Evolutionary conservation across 2,329 filamentous ascomycete species (phyloP).

Genomic region (Colletotrichum simmondsii): DNA sequence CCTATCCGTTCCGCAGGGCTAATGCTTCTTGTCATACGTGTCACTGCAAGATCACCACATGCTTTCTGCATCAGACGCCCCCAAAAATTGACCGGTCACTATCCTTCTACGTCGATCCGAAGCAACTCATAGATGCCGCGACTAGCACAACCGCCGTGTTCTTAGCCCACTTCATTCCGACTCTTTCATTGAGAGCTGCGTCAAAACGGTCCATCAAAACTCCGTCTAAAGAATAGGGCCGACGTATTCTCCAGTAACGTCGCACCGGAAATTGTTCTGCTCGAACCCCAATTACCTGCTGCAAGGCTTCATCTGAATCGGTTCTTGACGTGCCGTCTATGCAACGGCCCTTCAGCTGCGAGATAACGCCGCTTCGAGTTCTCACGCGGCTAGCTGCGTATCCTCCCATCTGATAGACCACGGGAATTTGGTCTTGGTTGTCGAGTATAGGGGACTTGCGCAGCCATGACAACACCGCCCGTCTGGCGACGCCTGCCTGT

Average conservation of each 20-base stretch:
- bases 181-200: neutral
- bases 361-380: neutral
- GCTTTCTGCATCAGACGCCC: neutral
- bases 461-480: conserved; percentile 44
- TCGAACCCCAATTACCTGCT: neutral
- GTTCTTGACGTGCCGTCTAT: too few relatives aligned
- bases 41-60: neutral
- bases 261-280: conserved; percentile 2
- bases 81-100: too few relatives aligned
- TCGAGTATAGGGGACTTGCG: neutral
- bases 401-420: neutral
- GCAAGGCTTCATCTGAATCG: neutral
- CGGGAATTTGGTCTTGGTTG: neutral
- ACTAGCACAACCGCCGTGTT: neutral
- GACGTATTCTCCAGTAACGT: neutral
- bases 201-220: neutral
- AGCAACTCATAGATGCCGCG: neutral
- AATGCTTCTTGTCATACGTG: neutral
- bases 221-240: neutral
- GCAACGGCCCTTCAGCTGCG: neutral
- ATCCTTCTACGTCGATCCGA: too few relatives aligned
- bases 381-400: neutral
- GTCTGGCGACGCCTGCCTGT: conserved; percentile 62
- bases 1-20: neutral
- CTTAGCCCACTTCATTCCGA: neutral